Base-by-base conservation (phyloP, 2,329 filamentous ascomycete genomes). In the Colletotrichum phormii region DNA sequence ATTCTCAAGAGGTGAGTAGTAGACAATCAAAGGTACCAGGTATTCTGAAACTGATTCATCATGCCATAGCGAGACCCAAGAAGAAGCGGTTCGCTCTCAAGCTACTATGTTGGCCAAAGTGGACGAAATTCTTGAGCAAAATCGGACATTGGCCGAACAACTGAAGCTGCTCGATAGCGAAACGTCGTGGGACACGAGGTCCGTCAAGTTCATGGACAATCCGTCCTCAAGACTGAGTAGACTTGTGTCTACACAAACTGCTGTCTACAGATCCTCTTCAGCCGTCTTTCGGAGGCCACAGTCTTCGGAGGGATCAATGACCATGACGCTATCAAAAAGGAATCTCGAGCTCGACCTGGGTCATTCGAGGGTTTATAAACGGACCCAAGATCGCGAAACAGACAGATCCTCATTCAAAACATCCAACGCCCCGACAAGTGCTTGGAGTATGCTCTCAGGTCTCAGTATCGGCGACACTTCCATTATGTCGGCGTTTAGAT, bases 251-350 rank as follows among this genome's bases (percentile, higher is more conserved):
- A 49, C 42, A 0, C 42, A 49, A 49, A 2, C 6, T 49, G 8
- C 18, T 49, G 8, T n/a, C 18, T 1, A n/a, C 7, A 9, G 42
- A n/a, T 9, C 42, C 18, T 1, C 42, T 18, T 49, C 42, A n/a
- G 0, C 42, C 7, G 18, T 0, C 42, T 2, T 49, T 49, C 18
- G 0, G 18, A 49, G 0, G 0, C 42, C 42, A n/a, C 0, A 11
- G 0, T 0, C 18, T n/a, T n/a, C 8, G 18, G 42, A 18, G 0
- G 42, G 42, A n/a, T n/a, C 7, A 1, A 9, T 0, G 42, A 18
- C 9, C 18, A 49, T n/a, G 42, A 49, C 42, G 42, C 42, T n/a
- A n/a, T 49, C 42, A 9, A 49, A 0, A 49, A 18, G 18, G 0
- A n/a, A 49, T n/a, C n/a, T 49, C 8, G 42, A 49, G 42, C 42